Base-by-base conservation (phyloP, 306 rosid genomes). In the Vigna radiata region DNA sequence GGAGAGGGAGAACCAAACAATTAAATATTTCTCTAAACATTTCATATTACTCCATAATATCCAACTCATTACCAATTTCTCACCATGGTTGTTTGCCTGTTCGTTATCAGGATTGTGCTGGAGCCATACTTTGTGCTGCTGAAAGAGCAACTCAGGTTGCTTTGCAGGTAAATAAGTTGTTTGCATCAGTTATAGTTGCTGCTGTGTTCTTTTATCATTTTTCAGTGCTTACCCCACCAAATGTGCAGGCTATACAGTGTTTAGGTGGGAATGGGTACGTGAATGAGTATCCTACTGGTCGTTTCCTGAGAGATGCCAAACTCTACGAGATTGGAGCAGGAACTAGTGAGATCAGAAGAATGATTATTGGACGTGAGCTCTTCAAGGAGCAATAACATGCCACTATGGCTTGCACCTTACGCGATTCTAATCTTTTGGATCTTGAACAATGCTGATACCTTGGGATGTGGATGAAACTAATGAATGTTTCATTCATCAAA, bases 81-180 rank as follows among this genome's bases (percentile, higher is more conserved):
- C 48, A 21, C 2, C 43, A 17, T 13, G 69, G 17, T 21, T 59
- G 31, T 55, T 31, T 39, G 10, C 61, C 61, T 36, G 15, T 74
- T 52, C 76, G 47, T 8, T 33, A 29, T 71, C 89, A 95, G 98
- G 98, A 95, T 86, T 95, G 97, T 73, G 97, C 98, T 62, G 98
- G 98, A 77, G 97, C 83, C 53, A 92, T 95, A 83, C 93, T 90
- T 58, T 84, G 85, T 65, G 89, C 98, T 16, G 96, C 96, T 44
- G 98, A 95, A 79, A 87, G 96, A 92, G 98, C 98, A 72, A 95
- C 97, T 3, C 97, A 95, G 65, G 91, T 90, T 56, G 97, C 98
- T 65, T 88, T 95, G 83, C 97, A 92, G 97, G 97, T 92, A 72
- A 81, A 23, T 15, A 21, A 66, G 61, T 63, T 54, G 15, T 70